Evolutionary conservation across 164 flowering plant genomes (phyloP), one percentile per base, ranked within the genome.

Genomic region (Vitis rotundifolia): DNA sequence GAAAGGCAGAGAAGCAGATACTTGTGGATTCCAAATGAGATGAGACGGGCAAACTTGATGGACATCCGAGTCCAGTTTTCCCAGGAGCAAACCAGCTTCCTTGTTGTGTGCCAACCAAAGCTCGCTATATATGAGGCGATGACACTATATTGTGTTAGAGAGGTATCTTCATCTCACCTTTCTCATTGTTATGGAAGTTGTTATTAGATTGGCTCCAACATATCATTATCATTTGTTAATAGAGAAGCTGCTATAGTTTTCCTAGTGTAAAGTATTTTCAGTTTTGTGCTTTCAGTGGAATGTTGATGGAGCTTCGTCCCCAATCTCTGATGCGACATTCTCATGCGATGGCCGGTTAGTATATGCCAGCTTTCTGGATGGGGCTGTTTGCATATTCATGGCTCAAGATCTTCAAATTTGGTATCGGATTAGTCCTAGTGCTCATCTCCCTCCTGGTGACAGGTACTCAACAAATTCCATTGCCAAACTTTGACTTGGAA

Each of bases 271-370:
- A 12, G 51, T 53, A 9, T 49, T 26, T 54, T 47, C 3, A 6
- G 8, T 26, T 8, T 51, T n/a, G 2, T 29, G 2, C 51, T 49
- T 73, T 5, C 76, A 85, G 88, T 85, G 88, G 88, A 18, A 68
- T 3, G 59, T 67, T 2, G 62, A 61, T 51, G 78, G 72, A 66
- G 50, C 74, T 54, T 47, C 73, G 50, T 74, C 82, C 6, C 77
- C 76, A 26, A 76, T 84, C 10, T 61, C 80, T 12, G 74, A 79
- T 71, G 83, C 85, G 19, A 73, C 77, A 13, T 79, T 71, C 66
- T 84, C 87, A 6, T 84, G 83, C 62, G 83, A 84, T 64, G 72
- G 87, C 71, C 77, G 76, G 76, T 22, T 75, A n/a, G 61, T 81
- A 5, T 81, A 77, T 66, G 78, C 82, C 22, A 77, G 78, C 68